phyloP scores from a whole-genome alignment of 495 filamentous ascomycete species.

The Lasiosphaeris hirsuta region DNA sequence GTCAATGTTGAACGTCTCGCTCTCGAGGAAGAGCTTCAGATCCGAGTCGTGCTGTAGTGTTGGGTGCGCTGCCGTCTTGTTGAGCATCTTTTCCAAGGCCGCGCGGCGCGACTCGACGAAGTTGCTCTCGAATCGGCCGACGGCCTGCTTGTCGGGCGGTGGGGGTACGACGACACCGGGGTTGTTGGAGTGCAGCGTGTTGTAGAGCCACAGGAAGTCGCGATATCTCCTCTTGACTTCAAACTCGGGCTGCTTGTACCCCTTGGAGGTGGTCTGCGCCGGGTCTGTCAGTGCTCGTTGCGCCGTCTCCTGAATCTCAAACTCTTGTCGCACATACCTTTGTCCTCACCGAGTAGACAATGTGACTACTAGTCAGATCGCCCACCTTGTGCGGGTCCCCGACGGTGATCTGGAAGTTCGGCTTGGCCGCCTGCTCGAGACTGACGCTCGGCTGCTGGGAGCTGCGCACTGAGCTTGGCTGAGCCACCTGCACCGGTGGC shows the following conservation, averaged over 20 bases:
- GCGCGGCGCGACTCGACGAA: conserved; percentile 91
- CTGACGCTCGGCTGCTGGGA: conserved; percentile 78
- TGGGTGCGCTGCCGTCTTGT: conserved; percentile 87
- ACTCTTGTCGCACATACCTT: conserved; percentile 57
- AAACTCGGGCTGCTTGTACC: conserved; percentile 86
- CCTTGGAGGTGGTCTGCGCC: conserved; percentile 84
- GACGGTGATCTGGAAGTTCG: conserved; percentile 85
- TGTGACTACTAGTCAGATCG: conserved; percentile 93
- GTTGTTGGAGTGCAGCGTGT: conserved; percentile 85
- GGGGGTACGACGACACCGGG: conserved; percentile 94
- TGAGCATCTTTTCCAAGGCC: conserved; percentile 93
- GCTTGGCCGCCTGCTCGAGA: conserved; percentile 85
- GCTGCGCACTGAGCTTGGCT: conserved; percentile 49
- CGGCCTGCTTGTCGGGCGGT: conserved; percentile 95
- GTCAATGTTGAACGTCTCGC: conserved; percentile 90
- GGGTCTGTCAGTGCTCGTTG: conserved; percentile 2
- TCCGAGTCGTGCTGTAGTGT: conserved; percentile 91
- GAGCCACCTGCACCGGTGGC: conserved; percentile 70
- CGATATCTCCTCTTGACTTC: conserved; percentile 88
- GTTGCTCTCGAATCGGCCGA: conserved; percentile 92
- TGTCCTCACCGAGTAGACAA: conserved; percentile 91
- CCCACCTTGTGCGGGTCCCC: conserved; percentile 98
- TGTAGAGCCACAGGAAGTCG: conserved; percentile 98
- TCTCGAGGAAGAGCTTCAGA: conserved; percentile 93
- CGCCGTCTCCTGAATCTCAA: neutral